Evolutionary conservation across 129 eudicot species (phyloP).

Genomic region (Chrysanthemum seticuspe): DNA sequence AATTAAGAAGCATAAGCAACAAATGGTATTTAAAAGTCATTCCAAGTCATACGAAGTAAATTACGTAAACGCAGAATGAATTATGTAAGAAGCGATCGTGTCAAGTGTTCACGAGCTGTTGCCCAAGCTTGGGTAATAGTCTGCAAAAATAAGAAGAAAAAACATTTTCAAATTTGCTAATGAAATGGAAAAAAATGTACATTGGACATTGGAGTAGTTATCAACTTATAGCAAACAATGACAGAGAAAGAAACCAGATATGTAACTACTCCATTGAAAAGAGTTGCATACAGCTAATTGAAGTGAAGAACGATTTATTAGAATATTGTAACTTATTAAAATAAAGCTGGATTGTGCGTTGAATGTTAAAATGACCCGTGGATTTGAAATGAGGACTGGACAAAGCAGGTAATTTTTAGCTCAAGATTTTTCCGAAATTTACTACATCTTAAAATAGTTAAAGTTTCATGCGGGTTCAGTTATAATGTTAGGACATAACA

Average conservation of each 20-base stretch:
- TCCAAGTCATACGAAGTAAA: neutral
- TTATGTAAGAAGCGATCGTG: slow-evolving; percentile 49
- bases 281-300: neutral
- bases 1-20: neutral
- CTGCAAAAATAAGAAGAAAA: slow-evolving; percentile 22
- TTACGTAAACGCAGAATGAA: neutral
- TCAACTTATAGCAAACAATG: neutral
- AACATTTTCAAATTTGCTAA: neutral
- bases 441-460: neutral
- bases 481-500: neutral
- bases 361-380: too few relatives aligned
- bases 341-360: too few relatives aligned
- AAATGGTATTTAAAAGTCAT: neutral
- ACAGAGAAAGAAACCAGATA: neutral
- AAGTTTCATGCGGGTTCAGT: neutral
- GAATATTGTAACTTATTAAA: too few relatives aligned
- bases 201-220: neutral
- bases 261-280: neutral
- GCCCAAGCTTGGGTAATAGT: slow-evolving; percentile 68
- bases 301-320: too few relatives aligned
- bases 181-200: neutral
- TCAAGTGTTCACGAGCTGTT: slow-evolving; percentile 63
- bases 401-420: neutral
- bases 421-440: neutral
- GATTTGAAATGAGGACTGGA: neutral